Conservation (phyloP, 2,329 filamentous ascomycete species). For the Botrytis sinoallii region DNA sequence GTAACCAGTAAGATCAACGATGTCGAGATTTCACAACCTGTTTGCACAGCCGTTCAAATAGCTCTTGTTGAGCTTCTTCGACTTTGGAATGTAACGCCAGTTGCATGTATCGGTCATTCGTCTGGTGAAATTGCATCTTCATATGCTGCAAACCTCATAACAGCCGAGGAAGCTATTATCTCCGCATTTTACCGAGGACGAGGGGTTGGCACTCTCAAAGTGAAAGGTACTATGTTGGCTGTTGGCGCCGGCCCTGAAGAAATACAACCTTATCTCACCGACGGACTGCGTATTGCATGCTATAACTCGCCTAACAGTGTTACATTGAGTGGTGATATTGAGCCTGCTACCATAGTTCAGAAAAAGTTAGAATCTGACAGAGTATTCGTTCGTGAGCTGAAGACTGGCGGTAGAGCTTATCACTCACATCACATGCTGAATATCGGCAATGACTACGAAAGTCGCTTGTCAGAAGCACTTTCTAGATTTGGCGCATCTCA, state of each 20-base stretch:
- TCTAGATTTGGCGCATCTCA: background rate
- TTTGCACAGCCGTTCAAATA: constrained; percentile 49
- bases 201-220: constrained; percentile 12
- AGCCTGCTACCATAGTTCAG: background rate
- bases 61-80: constrained; percentile 43
- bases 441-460: constrained; percentile 18
- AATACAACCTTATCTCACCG: background rate
- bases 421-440: constrained; percentile 21
- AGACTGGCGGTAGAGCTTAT: constrained; percentile 21
- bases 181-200: constrained; percentile 44
- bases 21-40: constrained; percentile 37
- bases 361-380: constrained; percentile 21
- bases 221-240: constrained; percentile 23
- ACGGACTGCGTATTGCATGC: constrained; percentile 29
- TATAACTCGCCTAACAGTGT: constrained; percentile 29
- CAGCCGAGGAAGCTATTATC: constrained; percentile 38
- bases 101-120: constrained; percentile 45
- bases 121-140: constrained; percentile 49
- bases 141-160: constrained; percentile 40
- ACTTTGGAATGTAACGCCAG: constrained; percentile 41
- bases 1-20: constrained; percentile 9
- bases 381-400: constrained; percentile 23
- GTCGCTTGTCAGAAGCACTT: background rate
- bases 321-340: constrained; percentile 28
- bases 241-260: constrained; percentile 20